Base-by-base conservation (phyloP, 177 flowering plant genomes). In the Vitis hybrid region DNA sequence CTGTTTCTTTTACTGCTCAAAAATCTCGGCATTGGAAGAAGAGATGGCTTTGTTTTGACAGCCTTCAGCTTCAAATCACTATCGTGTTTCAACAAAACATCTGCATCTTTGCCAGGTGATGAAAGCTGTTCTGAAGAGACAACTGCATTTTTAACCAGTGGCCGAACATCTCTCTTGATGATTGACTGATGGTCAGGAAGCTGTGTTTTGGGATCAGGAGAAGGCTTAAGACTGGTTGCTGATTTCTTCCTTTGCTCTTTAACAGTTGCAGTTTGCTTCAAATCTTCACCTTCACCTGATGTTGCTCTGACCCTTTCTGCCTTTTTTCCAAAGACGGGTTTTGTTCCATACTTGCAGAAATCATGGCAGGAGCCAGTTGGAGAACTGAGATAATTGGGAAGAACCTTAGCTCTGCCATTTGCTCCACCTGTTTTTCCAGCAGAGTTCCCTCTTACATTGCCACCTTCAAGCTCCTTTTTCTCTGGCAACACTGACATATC, bases 281-380 rank as follows among this genome's bases (percentile, higher is more conserved):
- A 5, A 50, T 52, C 22, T 38, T 14, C 54, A 59, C 66, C 51
- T 18, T 54, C 59, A 12, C 52, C n/a, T 38, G 7, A 53, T 22
- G 18, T 31, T 1, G 24, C 15, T 53, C 63, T 51, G 15, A 9
- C 50, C 15, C 56, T 55, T n/a, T 31, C 72, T 59, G 59, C 59
- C 24, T 74, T 73, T 14, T 19, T 60, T 65, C 73, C 79, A 50
- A 33, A 11, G 15, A 14, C 19, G 51, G 55, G 68, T 55, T 62
- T 60, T 2, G 1, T 6, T 19, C 88, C 88, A 67, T 62, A 76
- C 63, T 85, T 85, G 76, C 88, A 85, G 4, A 65, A 17, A 56
- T 85, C 83, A 77, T 85, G 88, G 76, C 88, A 83, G 52, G 86
- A 83, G 53, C 80, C 73, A 0, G 18, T 12, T 56, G 80, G 52